These are phyloP conservation scores for Pseudoscleropodium purum DNA, from an alignment of 225 moss, liverwort and hornwort species.

Conservation along the genomic window DNA sequence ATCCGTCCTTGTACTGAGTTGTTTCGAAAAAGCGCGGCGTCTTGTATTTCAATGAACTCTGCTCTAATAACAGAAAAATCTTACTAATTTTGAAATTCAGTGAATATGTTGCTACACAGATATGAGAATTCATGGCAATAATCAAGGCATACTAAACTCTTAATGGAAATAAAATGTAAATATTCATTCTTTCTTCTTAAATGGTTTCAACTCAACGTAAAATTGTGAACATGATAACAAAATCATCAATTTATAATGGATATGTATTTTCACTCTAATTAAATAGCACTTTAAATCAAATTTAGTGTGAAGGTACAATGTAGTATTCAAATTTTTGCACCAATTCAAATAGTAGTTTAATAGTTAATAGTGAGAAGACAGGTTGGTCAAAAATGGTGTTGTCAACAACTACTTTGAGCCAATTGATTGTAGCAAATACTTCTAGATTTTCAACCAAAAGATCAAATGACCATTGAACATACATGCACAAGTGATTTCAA, in stretches of 20 bases:
- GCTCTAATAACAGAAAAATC: not conserved
- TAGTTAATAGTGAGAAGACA: not conserved
- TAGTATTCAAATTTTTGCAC: not conserved
- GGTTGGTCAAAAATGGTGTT: not conserved
- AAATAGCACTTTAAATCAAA: not conserved
- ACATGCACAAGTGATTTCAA: no score
- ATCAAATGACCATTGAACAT: no score
- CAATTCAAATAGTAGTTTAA: not conserved
- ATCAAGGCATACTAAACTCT: not conserved
- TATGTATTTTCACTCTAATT: not conserved
- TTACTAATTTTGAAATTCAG: not conserved
- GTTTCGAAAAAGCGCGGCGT: not conserved
- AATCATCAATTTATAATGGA: no score
- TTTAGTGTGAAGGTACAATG: not conserved
- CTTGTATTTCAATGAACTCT: not conserved
- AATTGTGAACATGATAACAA: not conserved
- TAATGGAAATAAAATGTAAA: not conserved
- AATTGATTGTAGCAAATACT: not conserved
- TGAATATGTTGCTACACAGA: not conserved
- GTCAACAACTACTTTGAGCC: not conserved
- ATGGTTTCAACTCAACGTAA: not conserved
- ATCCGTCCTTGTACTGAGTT: not conserved
- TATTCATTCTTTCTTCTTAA: not conserved
- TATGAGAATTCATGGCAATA: no score
- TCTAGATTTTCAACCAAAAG: no score